phyloP scores from a whole-genome alignment of 768 basidiomycete species.

The Infundibulicybe gibba region DNA sequence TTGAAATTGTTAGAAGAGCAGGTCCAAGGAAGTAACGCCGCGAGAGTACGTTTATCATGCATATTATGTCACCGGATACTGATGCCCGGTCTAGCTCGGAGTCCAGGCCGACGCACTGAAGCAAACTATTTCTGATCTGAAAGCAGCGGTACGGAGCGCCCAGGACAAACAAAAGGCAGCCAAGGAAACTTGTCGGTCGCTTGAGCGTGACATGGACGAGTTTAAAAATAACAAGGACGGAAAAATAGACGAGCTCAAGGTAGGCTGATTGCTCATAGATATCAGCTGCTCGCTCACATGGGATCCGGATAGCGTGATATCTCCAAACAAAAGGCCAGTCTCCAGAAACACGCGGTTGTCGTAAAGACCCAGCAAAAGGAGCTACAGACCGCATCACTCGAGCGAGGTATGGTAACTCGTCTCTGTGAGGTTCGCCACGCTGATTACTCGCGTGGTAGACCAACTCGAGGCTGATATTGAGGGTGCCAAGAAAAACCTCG shows the following conservation, averaged over 20 bases:
- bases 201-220: conserved; percentile 96
- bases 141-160: conserved; percentile 54
- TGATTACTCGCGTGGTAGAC: conserved; percentile 38
- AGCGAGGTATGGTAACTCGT: conserved; percentile 61
- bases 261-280: conserved; percentile 20
- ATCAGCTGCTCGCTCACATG: not conserved
- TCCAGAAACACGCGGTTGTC: conserved; percentile 76
- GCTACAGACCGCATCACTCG: conserved; percentile 80
- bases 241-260: conserved; percentile 93
- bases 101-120: conserved; percentile 75
- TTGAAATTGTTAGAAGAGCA: conserved; percentile 79
- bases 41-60: conserved; percentile 53
- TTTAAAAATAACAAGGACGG: conserved; percentile 99
- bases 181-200: conserved; percentile 73
- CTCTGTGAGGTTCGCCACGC: conserved; percentile 1
- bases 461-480: conserved; percentile 78
- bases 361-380: conserved; percentile 91
- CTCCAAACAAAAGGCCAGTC: conserved; percentile 70
- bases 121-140: conserved; percentile 55
- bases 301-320: conserved; percentile 58
- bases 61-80: not conserved
- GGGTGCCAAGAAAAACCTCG: conserved; percentile 36
- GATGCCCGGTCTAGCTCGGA: conserved; percentile 53
- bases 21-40: conserved; percentile 83
- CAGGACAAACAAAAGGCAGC: conserved; percentile 77